Base-by-base conservation (phyloP, 805 yeast species). In the Metschnikowia anglica region DNA sequence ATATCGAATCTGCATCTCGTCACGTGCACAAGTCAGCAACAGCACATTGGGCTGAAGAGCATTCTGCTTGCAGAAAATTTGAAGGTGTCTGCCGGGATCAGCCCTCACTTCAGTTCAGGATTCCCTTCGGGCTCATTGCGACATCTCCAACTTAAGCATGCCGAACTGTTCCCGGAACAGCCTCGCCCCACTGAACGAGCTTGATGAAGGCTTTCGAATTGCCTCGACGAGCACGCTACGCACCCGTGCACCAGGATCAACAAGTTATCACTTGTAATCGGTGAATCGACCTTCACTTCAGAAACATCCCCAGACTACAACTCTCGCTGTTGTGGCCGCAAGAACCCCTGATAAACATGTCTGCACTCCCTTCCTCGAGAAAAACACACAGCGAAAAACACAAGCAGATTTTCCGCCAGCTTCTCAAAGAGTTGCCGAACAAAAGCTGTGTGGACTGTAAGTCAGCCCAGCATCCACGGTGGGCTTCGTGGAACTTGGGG, bases 401-500 rank as follows among this genome's bases (percentile, higher is more conserved):
- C 61, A 86, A 77, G 62, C 85, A 80, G 59, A 83, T 88, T 30
- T 71, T 93, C 49, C 81, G 81, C 62, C 80, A 83, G 24, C 73
- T 93, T 24, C 75, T 93, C 33, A 81, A 79, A 45, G 96, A 88
- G 54, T 81, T 81, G 1, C 80, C 79, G 27, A 93, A 93, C 70
- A 79, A 78, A 56, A 62, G 69, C 33, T 91, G 99, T 63, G 96
- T 90, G 2, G 99, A 91, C 64, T 91, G 99, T 67, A 91, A 93
- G 63, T 76, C 81, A 0, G 77, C 91, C 11, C 76, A 84, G 26
- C 95, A 91, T 63, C 99, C 99, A 17, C 76, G 98, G 41, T 91
- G 99, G 99, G 97, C 98, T 9, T 83, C 95, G 15, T 91, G 97
- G 97, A 89, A 85, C 54, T 64, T 91, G 41, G 99, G 99, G 18